Conservation (phyloP, 345 rosid genomes). For the Eutrema japonicum region DNA sequence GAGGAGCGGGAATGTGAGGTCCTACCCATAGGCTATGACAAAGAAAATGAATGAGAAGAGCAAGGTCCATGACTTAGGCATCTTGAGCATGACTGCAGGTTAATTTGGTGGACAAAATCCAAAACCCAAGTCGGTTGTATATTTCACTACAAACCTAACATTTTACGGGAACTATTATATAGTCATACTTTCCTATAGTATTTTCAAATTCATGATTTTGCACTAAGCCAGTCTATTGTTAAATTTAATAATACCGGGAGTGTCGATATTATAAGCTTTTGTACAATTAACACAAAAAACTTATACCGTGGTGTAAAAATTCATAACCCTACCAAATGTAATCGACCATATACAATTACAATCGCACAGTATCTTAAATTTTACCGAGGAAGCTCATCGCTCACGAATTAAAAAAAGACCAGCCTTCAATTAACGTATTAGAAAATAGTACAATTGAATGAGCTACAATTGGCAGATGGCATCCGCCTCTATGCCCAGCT, state of each 20-base stretch:
- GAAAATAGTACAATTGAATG: no score
- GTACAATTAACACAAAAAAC: no score
- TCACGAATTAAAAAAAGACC: no score
- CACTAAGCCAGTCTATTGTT: not conserved
- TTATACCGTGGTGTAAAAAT: no score
- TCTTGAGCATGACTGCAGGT: not conserved
- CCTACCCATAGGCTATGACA: not conserved
- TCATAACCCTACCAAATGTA: no score
- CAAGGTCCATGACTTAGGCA: not conserved
- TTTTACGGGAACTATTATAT: not conserved
- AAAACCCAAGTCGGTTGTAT: not conserved
- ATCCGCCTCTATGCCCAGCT: not conserved
- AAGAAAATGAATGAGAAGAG: conserved; percentile 14
- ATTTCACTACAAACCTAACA: not conserved
- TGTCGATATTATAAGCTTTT: no score
- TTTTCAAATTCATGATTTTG: not conserved
- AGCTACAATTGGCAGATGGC: not conserved
- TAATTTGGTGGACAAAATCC: not conserved
- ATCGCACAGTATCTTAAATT: no score
- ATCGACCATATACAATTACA: no score
- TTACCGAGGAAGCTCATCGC: no score
- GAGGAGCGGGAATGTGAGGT: not conserved
- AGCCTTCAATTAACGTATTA: no score
- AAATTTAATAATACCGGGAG: no score
- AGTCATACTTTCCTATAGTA: not conserved